Evolutionary conservation across 2,329 filamentous ascomycete species (phyloP).

Genomic region (Didymella keratinophila): DNA sequence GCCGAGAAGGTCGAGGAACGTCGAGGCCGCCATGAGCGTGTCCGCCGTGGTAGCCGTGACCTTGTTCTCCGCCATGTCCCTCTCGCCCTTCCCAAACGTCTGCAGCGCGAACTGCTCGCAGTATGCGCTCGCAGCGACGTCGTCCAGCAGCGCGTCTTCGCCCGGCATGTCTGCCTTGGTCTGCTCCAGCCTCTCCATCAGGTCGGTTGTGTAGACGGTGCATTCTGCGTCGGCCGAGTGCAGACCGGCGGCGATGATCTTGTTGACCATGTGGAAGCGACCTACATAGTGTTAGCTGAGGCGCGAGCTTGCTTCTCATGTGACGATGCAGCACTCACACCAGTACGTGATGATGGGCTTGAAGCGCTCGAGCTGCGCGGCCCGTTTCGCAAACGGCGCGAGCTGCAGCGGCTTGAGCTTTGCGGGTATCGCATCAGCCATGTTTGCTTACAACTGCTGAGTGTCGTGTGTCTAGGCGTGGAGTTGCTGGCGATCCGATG

Average conservation of each 20-base stretch:
- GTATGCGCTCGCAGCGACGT: conserved; percentile 85
- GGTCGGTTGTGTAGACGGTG: conserved; percentile 77
- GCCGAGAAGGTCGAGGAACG: conserved; percentile 86
- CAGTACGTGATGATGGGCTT: conserved; percentile 94
- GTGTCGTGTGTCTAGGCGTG: conserved; percentile 2
- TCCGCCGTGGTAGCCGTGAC: conserved; percentile 89
- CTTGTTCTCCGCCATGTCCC: conserved; percentile 80
- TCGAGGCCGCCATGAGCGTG: conserved; percentile 90
- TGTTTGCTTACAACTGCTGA: conserved; percentile 48
- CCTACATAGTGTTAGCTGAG: conserved; percentile 24
- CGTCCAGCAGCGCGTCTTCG: conserved; percentile 86
- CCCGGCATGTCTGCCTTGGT: conserved; percentile 75
- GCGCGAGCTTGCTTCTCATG: too few relatives aligned
- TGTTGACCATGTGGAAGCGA: conserved; percentile 78
- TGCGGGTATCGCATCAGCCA: conserved; percentile 76
- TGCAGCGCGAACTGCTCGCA: conserved; percentile 93
- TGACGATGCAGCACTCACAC: conserved; percentile 68
- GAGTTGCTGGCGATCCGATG: conserved; percentile 1
- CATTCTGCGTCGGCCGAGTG: conserved; percentile 81
- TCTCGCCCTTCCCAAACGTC: conserved; percentile 84
- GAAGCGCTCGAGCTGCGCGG: conserved; percentile 79
- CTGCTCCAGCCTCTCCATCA: conserved; percentile 93
- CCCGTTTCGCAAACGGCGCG: conserved; percentile 82
- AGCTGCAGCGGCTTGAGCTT: conserved; percentile 82
- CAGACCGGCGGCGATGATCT: conserved; percentile 82